Conservation (phyloP, 345 rosid species). For the Sisymbrium irio region DNA sequence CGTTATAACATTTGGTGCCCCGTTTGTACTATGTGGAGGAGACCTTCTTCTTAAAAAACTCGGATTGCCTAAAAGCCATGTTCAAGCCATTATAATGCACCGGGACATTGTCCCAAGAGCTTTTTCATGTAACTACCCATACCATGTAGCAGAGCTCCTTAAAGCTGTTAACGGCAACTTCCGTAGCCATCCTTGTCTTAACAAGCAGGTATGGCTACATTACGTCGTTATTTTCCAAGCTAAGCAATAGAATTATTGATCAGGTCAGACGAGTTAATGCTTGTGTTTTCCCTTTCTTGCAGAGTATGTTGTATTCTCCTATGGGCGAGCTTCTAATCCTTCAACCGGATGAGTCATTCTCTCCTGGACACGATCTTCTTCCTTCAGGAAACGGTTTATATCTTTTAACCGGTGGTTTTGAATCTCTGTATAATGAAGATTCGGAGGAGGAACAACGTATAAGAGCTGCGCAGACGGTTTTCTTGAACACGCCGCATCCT, state of each 20-base stretch:
- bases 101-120: conserved; percentile 89
- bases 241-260: not conserved
- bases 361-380: conserved; percentile 77
- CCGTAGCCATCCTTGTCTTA: conserved; percentile 78
- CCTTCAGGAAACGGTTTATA: conserved; percentile 80
- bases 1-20: conserved; percentile 81
- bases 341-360: conserved; percentile 78
- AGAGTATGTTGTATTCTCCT: conserved; percentile 72
- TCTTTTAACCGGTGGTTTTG: conserved; percentile 39
- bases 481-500: conserved; percentile 85
- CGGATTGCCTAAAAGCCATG: conserved; percentile 65
- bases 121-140: conserved; percentile 81
- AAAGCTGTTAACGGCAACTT: conserved; percentile 81
- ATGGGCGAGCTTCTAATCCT: conserved; percentile 87
- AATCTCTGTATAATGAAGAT: conserved; percentile 33
- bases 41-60: conserved; percentile 66
- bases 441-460: conserved; percentile 52
- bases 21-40: conserved; percentile 80
- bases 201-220: conserved; percentile 51
- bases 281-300: conserved; percentile 3
- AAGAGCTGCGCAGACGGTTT: conserved; percentile 52
- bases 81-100: conserved; percentile 70
- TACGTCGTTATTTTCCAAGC: not conserved
- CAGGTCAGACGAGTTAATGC: not conserved
- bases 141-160: conserved; percentile 71